phyloP scores from a whole-genome alignment of 2,329 filamentous ascomycete species.

The Talaromyces sp. region DNA sequence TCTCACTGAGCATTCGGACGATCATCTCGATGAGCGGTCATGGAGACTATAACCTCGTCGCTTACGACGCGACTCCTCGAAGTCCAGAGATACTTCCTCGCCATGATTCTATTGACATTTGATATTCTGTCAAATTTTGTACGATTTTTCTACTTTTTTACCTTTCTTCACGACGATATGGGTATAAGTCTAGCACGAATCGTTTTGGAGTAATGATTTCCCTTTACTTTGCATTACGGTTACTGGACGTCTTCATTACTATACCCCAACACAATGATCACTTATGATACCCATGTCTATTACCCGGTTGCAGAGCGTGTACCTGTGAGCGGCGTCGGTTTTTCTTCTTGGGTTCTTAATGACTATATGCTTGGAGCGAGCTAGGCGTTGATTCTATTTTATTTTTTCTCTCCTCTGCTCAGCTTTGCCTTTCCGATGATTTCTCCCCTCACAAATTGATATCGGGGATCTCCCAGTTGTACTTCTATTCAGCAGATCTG shows the following conservation, averaged over 20 bases:
- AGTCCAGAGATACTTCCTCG: neutral
- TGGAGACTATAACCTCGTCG: constrained; percentile 35
- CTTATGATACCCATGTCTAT: constrained; percentile 13
- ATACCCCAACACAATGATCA: constrained; percentile 7
- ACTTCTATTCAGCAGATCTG: neutral
- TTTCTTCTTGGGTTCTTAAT: neutral
- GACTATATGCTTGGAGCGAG: neutral
- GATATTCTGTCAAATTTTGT: neutral
- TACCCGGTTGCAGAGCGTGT: constrained; percentile 3
- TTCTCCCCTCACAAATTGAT: constrained; percentile 5
- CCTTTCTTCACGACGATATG: constrained; percentile 3
- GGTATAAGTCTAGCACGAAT: constrained; percentile 2
- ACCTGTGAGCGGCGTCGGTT: constrained; percentile 1
- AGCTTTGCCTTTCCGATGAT: neutral
- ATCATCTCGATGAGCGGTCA: constrained; percentile 27
- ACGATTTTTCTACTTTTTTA: neutral
- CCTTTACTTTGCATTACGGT: constrained; percentile 8
- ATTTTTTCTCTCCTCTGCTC: neutral
- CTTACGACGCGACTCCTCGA: neutral
- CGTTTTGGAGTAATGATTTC: constrained; percentile 9
- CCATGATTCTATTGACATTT: neutral
- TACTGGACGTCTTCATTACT: neutral
- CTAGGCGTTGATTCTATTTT: neutral
- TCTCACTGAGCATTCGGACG: constrained; percentile 32
- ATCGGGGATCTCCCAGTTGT: neutral